These are phyloP conservation scores for Rutstroemia sp. DNA, from an alignment of 2,329 filamentous ascomycete genomes.

Conservation along the genomic window DNA sequence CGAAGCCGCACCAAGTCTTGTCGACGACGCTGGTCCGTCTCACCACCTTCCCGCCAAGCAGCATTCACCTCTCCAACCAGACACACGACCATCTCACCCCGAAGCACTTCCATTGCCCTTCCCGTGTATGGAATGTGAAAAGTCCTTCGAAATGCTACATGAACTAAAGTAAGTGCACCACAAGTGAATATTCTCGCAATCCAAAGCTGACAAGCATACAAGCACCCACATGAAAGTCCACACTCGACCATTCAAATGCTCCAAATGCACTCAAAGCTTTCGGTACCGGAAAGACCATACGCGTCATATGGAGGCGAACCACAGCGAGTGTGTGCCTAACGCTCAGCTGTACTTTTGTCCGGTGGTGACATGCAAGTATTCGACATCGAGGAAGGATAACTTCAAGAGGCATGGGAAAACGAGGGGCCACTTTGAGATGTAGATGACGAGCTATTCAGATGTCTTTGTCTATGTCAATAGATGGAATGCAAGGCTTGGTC, in stretches of 20 bases:
- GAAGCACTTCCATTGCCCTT: too few species aligned
- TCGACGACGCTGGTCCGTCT: neutral
- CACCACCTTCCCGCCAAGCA: neutral
- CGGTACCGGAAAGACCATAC: neutral
- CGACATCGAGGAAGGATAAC: constrained; percentile 2
- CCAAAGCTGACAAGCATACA: neutral
- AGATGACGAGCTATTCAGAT: neutral
- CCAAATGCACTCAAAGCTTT: neutral
- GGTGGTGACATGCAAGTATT: neutral
- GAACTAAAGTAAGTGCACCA: neutral
- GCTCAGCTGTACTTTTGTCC: neutral
- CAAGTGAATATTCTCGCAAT: too few species aligned
- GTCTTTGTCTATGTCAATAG: too few species aligned
- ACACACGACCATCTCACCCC: neutral
- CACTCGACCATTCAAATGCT: neutral
- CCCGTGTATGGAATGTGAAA: neutral
- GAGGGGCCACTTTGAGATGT: neutral
- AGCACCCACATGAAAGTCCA: constrained; percentile 1
- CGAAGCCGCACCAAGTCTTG: neutral
- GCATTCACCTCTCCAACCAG: neutral
- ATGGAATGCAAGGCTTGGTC: too few species aligned
- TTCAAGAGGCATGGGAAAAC: neutral
- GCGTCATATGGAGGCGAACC: neutral
- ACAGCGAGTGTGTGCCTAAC: neutral
- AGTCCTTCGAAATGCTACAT: neutral